Base-by-base conservation (phyloP, 306 rosid genomes). In the Cucurbita ficifolia region DNA sequence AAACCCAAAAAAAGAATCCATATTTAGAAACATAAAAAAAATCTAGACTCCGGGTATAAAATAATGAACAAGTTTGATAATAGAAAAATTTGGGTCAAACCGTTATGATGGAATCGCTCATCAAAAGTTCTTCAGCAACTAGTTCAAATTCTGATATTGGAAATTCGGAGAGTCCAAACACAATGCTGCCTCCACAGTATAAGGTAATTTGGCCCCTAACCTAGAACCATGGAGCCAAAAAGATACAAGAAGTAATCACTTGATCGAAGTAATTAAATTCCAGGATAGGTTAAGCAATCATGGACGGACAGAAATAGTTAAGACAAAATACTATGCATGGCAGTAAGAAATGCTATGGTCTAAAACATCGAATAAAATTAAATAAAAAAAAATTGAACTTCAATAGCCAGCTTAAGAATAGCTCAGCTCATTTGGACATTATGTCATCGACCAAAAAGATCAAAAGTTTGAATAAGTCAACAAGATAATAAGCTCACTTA, bases 141-240 rank as follows among this genome's bases (percentile, higher is more conserved):
- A 94, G 97, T 84, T 94, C 98, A 83, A 94, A 94, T 82, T 94
- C 98, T 36, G 98, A 94, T 64, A 94, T 75, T 79, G 98, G 98
- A 84, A 70, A 90, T 29, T 94, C 86, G 0, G 98, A 90, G 82
- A 94, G 56, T 67, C 98, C 98, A 82, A 94, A 94, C 74, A 89
- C 84, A 79, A 94, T 85, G 89, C 96, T 94, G 78, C 88, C 98
- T 69, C 97, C 97, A 83, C 79, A 38, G 52, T 90, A 94, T 40
- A 94, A 86, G 79, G 95, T 87, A 75, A 94, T 89, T 82, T 94
- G 95, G 63, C 98, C 98, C 82, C 98, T 90, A 75, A 94, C 98
- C 98, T 94, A 83, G 84, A 84, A 80, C 72, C 73, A 77, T 80
- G 81, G 79, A 54, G 22, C 40, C 43, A 17, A 38, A 36, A 18